Evolutionary conservation across 1,139 yeast species (phyloP), one percentile per base, ranked within the genome.

Genomic region (Scheffersomyces quercinus): DNA sequence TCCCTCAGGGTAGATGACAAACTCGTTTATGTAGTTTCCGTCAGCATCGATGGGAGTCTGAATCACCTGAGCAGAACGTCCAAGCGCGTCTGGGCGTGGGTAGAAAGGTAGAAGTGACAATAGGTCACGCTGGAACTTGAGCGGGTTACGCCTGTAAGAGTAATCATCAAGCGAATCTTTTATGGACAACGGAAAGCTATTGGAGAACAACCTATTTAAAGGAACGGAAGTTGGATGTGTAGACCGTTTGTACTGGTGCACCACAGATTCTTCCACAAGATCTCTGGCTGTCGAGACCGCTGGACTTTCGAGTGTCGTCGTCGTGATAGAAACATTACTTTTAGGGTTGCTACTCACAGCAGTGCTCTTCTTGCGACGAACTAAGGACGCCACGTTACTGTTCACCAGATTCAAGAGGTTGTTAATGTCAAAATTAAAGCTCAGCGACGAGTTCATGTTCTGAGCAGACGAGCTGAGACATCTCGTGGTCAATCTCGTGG

Each of bases 191-290:
- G 93, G 95, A 56, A 86, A 86, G 38, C 70, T 68, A 43, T 70
- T 75, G 3, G 79, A 56, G 36, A 82, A 67, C 11, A 82, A 62
- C 55, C 76, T 76, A 20, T 70, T 65, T 4, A 82, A 51, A 0
- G 88, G 88, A 0, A 82, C 75, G 3, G 87, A 83, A 0, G 84
- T 75, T 1, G 88, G 88, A 20, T 82, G 80, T 0, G 84, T 81
- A 1, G 86, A 72, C 30, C 80, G 50, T 46, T 59, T 68, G 49
- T 75, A 76, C n/a, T 35, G 66, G 34, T 31, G 35, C 15, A 16
- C 34, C 16, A 30, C 36, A 5, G 41, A 24, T 6, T 20, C 26
- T 1, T 20, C 26, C 3, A 20, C 26, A 20, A 20, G 26, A 5
- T 20, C 26, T 6, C 36, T 42, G 38, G 35, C 15, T 2, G 29